A percentile compares a stretch with the other conserved stretches of the same genome.
phyloP scores from a whole-genome alignment of 257 asterid genomes.

The Rehmannia glutinosa region DNA sequence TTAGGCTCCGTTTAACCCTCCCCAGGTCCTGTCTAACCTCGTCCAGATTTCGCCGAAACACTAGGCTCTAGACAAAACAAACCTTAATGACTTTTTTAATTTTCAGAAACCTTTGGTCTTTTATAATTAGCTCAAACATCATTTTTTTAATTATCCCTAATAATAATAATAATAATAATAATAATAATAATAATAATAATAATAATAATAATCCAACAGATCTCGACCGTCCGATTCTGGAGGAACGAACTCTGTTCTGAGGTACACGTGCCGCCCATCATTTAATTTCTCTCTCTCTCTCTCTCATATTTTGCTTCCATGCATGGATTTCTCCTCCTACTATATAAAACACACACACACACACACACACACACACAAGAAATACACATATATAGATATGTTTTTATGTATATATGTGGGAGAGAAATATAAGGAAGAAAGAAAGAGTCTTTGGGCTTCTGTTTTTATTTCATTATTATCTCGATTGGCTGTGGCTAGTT shows the following conservation, averaged over 20 bases:
- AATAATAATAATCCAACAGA: conserved; percentile 17
- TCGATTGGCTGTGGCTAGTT: conserved; percentile 44
- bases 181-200: background rate
- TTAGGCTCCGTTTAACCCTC: too few relatives aligned
- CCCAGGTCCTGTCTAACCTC: too few relatives aligned
- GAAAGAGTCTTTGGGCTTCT: conserved; percentile 59
- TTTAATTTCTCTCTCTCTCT: conserved; percentile 5
- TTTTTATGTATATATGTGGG: conserved; percentile 16
- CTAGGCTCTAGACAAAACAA: too few relatives aligned
- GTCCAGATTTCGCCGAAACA: too few relatives aligned
- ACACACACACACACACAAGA: conserved; percentile 14
- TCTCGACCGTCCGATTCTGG: conserved; percentile 38
- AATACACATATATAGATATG: conserved; percentile 4
- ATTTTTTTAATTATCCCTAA: background rate
- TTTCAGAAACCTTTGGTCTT: too few relatives aligned
- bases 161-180: background rate
- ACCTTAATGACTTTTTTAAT: too few relatives aligned
- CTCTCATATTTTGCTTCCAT: conserved; percentile 46
- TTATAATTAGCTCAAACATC: background rate
- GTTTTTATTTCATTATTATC: conserved; percentile 31
- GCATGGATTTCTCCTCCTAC: conserved; percentile 74
- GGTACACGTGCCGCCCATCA: conserved; percentile 50
- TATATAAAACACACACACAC: conserved; percentile 24
- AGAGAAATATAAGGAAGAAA: conserved; percentile 59
- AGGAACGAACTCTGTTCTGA: conserved; percentile 30